These are phyloP conservation scores for Schizochytrium sp. DNA, from an alignment of 108 stramenopile genomes.

Conservation along the genomic window DNA sequence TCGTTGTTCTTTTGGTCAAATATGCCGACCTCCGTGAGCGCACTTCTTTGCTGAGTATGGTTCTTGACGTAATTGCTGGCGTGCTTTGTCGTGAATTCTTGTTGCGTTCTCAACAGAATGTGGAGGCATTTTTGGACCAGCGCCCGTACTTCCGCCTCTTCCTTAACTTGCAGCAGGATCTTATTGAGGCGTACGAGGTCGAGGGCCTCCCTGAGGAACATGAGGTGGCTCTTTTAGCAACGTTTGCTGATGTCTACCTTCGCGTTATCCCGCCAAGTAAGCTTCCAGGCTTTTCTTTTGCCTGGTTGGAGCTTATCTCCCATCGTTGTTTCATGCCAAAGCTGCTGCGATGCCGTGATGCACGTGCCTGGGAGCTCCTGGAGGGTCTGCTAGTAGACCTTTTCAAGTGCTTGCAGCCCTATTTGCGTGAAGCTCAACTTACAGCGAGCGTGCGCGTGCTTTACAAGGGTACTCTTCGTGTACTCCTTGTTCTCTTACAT, in stretches of 20 bases:
- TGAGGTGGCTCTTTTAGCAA: slow-evolving; percentile 80
- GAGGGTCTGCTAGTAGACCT: slow-evolving; percentile 95
- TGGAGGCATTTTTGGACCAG: slow-evolving; percentile 82
- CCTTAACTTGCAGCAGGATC: slow-evolving; percentile 89
- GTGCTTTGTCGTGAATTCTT: slow-evolving; percentile 52
- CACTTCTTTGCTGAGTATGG: slow-evolving; percentile 7
- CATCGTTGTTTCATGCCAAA: slow-evolving; percentile 95
- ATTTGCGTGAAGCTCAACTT: slow-evolving; percentile 84
- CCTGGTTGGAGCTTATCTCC: slow-evolving; percentile 97
- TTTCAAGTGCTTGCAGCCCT: slow-evolving; percentile 92
- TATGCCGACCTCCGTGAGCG: slow-evolving; percentile 76
- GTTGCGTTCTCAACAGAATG: slow-evolving; percentile 4
- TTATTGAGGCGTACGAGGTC: slow-evolving; percentile 82
- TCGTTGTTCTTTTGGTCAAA: slow-evolving; percentile 87
- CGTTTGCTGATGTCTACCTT: slow-evolving; percentile 91
- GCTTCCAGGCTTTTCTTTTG: slow-evolving; percentile 93
- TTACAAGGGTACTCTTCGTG: slow-evolving; percentile 95
- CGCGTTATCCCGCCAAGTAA: slow-evolving; percentile 89
- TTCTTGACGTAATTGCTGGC: slow-evolving; percentile 44
- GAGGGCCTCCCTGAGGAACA: not conserved
- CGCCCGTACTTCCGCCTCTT: slow-evolving; percentile 97
- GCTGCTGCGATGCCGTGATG: slow-evolving; percentile 85
- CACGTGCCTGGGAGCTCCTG: slow-evolving; percentile 92
- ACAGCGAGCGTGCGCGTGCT: slow-evolving; percentile 88
- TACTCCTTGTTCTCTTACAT: slow-evolving; percentile 95